Evolutionary conservation across 768 basidiomycete genomes (phyloP).

Genomic region (Lactarius akahatsu): DNA sequence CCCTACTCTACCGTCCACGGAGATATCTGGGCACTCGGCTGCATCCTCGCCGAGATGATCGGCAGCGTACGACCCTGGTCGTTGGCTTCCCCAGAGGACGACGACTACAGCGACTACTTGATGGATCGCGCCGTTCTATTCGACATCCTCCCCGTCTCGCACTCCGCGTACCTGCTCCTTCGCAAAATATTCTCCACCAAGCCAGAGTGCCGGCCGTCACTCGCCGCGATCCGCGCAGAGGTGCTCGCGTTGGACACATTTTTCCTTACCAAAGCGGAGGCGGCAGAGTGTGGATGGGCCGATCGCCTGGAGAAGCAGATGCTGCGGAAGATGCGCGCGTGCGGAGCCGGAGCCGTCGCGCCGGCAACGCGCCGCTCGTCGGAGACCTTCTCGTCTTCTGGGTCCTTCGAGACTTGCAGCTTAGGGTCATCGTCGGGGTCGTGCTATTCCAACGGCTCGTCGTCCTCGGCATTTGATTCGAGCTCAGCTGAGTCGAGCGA

Average conservation of each 20-base stretch:
- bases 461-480: neutral
- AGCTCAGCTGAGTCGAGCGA: neutral
- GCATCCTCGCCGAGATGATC: constrained; percentile 18
- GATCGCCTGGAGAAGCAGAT: neutral
- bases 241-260: constrained; percentile 59
- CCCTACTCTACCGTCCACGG: neutral
- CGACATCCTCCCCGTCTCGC: constrained; percentile 33
- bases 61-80: neutral
- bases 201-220: constrained; percentile 56
- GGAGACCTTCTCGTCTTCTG: neutral
- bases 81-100: constrained; percentile 1
- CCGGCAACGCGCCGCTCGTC: neutral
- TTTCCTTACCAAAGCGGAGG: constrained; percentile 53
- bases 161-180: constrained; percentile 45
- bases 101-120: constrained; percentile 4
- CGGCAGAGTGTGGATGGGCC: neutral
- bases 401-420: neutral
- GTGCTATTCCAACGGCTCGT: neutral
- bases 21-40: constrained; percentile 18
- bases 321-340: neutral
- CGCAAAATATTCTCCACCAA: constrained; percentile 63
- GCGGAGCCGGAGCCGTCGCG: neutral
- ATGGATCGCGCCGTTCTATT: constrained; percentile 1
- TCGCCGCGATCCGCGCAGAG: constrained; percentile 57
- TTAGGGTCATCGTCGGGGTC: constrained; percentile 1